Conservation (phyloP, 1,284 basidiomycete genomes). For the Pholiota adiposa region DNA sequence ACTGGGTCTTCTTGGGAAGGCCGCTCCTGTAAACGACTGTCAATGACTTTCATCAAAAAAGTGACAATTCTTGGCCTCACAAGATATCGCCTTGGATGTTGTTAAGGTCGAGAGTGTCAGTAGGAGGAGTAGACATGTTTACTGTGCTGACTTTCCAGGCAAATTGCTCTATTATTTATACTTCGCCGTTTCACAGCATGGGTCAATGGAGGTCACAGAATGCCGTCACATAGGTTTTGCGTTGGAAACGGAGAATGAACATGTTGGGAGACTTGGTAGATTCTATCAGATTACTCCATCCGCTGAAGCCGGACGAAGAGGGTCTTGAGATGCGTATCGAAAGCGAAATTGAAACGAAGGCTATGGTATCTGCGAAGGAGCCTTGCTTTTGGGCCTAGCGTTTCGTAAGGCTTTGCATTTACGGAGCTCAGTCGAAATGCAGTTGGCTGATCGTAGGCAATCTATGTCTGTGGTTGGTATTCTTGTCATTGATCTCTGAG, state of each 20-base stretch:
- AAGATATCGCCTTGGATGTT: slow-evolving; percentile 56
- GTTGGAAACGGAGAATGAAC: slow-evolving; percentile 2
- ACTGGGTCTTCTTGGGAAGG: slow-evolving; percentile 48
- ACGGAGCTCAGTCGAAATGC: background rate
- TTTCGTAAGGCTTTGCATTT: background rate
- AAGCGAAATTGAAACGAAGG: background rate
- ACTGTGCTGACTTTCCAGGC: background rate
- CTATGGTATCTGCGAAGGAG: background rate
- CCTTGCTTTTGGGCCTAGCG: background rate
- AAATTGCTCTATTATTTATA: background rate
- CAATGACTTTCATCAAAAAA: background rate
- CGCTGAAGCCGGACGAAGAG: background rate
- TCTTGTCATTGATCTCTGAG: background rate
- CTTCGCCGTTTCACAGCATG: background rate
- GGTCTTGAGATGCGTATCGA: background rate
- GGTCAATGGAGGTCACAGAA: background rate
- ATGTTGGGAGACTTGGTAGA: background rate
- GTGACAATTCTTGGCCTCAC: slow-evolving; percentile 29
- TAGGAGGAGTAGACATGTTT: slow-evolving; percentile 14
- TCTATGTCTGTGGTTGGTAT: background rate
- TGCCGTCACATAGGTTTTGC: background rate
- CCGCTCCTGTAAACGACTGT: slow-evolving; percentile 35
- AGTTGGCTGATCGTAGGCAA: background rate
- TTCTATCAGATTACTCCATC: background rate
- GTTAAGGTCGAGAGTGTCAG: slow-evolving; percentile 35